Percentiles rank a stretch among this genome's conserved stretches.
phyloP scores from a whole-genome alignment of 1,139 yeast species.

The Debaryomyces fabryi region DNA sequence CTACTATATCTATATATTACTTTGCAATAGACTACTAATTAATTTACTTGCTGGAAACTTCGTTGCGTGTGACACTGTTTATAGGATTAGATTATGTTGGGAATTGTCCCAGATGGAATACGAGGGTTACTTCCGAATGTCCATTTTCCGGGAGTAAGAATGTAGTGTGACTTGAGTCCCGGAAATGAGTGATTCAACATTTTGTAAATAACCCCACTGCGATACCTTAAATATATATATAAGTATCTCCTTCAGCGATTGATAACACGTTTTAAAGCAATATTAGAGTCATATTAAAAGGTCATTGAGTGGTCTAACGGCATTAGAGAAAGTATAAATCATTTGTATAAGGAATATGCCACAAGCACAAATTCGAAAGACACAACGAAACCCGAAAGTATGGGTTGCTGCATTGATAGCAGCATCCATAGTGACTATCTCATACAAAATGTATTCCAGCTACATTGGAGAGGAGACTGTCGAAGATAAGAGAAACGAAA shows the following conservation, averaged over 20 bases:
- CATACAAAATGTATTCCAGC: conserved; percentile 35
- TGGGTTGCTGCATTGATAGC: conserved; percentile 43
- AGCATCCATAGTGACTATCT: conserved; percentile 38
- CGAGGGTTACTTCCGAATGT: conserved; percentile 1
- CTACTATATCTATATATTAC: neutral
- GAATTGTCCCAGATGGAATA: neutral
- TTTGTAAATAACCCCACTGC: conserved; percentile 3
- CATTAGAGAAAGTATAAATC: neutral
- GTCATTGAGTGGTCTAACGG: neutral
- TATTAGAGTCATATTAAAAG: neutral
- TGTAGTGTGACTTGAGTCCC: neutral
- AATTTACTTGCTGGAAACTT: neutral
- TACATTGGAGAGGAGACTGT: conserved; percentile 16
- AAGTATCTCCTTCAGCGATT: neutral
- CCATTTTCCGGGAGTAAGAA: neutral
- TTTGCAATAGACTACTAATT: neutral
- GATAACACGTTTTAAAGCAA: neutral
- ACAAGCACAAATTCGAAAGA: conserved; percentile 11
- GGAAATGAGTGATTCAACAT: conserved; percentile 4
- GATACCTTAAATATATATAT: neutral
- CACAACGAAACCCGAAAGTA: conserved; percentile 31
- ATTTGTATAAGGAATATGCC: neutral
- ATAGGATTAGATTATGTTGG: neutral
- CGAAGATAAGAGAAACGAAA: conserved; percentile 5
- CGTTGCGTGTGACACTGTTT: neutral